Evolutionary conservation across 345 rosid genomes (phyloP).

Genomic region (Heritiera littoralis): DNA sequence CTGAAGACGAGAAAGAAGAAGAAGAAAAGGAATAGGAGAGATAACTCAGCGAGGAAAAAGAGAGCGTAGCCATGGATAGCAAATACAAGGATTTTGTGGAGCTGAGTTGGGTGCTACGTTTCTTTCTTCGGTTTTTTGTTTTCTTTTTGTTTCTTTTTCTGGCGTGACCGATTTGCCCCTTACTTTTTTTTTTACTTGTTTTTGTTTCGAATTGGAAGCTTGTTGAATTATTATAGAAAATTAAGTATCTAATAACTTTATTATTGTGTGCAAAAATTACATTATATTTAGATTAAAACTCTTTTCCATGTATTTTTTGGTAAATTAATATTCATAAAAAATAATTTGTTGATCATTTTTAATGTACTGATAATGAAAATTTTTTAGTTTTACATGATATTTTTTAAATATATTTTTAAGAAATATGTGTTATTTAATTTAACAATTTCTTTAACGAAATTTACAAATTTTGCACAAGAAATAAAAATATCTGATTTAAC

Average conservation of each 20-base stretch:
- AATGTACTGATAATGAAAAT: no score
- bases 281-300: no score
- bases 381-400: no score
- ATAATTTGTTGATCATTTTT: no score
- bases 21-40: slow-evolving; percentile 31
- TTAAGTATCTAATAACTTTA: neutral
- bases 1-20: slow-evolving; percentile 27
- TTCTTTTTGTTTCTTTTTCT: neutral
- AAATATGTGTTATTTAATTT: no score
- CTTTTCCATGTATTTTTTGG: no score
- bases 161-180: neutral
- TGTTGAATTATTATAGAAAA: neutral
- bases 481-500: no score
- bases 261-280: no score
- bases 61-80: slow-evolving; percentile 62
- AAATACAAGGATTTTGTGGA: slow-evolving; percentile 38
- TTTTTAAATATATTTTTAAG: no score
- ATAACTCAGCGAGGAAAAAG: slow-evolving; percentile 14
- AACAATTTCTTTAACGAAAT: no score
- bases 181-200: neutral
- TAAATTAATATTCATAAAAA: no score
- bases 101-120: slow-evolving; percentile 1
- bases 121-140: neutral
- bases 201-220: neutral
- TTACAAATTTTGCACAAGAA: no score